phyloP scores from a whole-genome alignment of 768 basidiomycete species.

The Trametes cubensis region DNA sequence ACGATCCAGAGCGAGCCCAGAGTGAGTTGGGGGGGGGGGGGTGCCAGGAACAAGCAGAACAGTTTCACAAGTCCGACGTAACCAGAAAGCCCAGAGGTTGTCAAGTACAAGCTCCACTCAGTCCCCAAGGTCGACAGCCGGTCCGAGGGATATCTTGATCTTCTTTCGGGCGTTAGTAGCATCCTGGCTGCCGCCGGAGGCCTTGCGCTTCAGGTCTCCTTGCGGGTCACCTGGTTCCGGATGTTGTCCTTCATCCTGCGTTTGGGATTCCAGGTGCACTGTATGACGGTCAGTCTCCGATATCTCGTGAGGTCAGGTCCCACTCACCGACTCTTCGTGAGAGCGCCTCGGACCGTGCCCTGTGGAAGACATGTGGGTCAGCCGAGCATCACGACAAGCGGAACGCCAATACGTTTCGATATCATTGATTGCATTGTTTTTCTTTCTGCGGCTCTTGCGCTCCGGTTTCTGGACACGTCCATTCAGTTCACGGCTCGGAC shows the following conservation, averaged over 20 bases:
- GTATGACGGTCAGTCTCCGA: not conserved
- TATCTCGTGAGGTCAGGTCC: not conserved
- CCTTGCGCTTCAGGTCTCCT: constrained; percentile 39
- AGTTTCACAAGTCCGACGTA: not conserved
- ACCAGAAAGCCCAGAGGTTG: constrained; percentile 5
- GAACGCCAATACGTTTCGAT: constrained; percentile 8
- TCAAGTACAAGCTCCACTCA: constrained; percentile 33
- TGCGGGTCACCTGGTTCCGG: constrained; percentile 22
- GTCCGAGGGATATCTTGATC: constrained; percentile 70
- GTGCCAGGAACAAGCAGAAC: not conserved
- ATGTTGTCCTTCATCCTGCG: constrained; percentile 44
- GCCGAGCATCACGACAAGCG: constrained; percentile 9
- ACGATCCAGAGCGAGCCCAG: not conserved
- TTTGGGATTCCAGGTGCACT: constrained; percentile 35
- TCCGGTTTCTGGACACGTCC: constrained; percentile 22
- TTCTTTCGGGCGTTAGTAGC: constrained; percentile 47
- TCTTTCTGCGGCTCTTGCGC: constrained; percentile 25
- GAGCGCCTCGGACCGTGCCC: constrained; percentile 4
- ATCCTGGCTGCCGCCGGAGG: constrained; percentile 16
- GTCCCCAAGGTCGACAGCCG: constrained; percentile 75
- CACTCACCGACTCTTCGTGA: constrained; percentile 4
- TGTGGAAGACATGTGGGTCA: constrained; percentile 6
- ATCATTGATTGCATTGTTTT: constrained; percentile 7
- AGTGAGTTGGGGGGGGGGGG: not conserved
- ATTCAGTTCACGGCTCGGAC: constrained; percentile 10